Percentiles rank a stretch among this genome's conserved stretches.
phyloP scores from a whole-genome alignment of 2,329 filamentous ascomycete species.

The Penicillium italicum region DNA sequence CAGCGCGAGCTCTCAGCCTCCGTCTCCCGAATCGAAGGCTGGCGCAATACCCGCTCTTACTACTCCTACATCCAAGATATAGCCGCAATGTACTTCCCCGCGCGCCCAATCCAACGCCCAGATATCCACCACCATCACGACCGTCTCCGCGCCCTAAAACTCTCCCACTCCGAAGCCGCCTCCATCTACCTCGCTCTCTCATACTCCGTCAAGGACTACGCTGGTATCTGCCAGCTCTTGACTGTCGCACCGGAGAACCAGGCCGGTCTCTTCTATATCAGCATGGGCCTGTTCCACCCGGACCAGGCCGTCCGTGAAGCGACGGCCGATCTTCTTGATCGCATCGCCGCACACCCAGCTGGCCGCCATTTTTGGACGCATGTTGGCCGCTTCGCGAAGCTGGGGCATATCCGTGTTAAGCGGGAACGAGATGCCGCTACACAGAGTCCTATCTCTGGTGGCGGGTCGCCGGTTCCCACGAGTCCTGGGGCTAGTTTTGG shows the following conservation, averaged over 20 bases:
- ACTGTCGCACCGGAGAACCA: conserved; percentile 80
- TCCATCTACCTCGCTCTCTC: conserved; percentile 82
- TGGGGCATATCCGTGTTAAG: conserved; percentile 77
- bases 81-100: conserved; percentile 39
- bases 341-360: conserved; percentile 80
- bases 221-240: conserved; percentile 79
- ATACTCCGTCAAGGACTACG: conserved; percentile 71
- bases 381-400: conserved; percentile 80
- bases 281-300: conserved; percentile 87
- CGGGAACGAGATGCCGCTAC: conserved; percentile 51
- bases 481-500: conserved; percentile 23
- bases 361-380: conserved; percentile 89
- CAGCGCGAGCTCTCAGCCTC: conserved; percentile 86
- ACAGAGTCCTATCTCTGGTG: conserved; percentile 24
- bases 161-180: conserved; percentile 70
- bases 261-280: conserved; percentile 85
- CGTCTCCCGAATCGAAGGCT: conserved; percentile 89
- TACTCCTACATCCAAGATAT: conserved; percentile 84
- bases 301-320: conserved; percentile 72
- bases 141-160: conserved; percentile 75
- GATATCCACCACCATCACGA: conserved; percentile 93
- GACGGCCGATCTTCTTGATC: conserved; percentile 74
- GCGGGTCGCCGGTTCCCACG: conserved; percentile 13
- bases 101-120: conserved; percentile 40
- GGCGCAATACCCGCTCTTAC: conserved; percentile 92